Base-by-base conservation (phyloP, 179 eudicot species). In the Beta macrorhiza region DNA sequence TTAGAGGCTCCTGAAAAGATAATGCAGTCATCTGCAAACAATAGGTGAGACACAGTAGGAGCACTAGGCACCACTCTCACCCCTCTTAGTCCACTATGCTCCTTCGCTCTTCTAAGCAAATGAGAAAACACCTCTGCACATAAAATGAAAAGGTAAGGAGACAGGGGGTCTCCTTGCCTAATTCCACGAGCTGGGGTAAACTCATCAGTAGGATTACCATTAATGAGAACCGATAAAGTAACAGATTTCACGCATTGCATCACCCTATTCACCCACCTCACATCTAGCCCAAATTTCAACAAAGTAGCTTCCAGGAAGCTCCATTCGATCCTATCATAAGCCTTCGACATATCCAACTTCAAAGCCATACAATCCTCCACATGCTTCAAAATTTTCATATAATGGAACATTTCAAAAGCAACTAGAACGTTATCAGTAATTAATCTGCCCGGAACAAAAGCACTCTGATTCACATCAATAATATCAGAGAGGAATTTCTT, bases 131-230 rank as follows among this genome's bases (percentile, higher is more conserved):
- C 59, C 29, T 72, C 76, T 0, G 59, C 76, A 47, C 32, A 47
- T 1, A 72, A 5, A 5, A 72, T n/a, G 15, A 72, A 51, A 15
- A 72, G 37, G 5, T 72, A 72, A 17, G 76, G 76, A 14, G 76
- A 72, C 5, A 72, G 13, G 8, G 76, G 59, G 19, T 72, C 76
- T 22, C 76, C 76, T 72, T 72, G 59, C 1, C 76, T 29, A 6
- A 72, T 15, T 0, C 76, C 76, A 6, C 61, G 12, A 29, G 9
- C 4, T 32, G 76, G 59, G 2, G 1, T 4, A 17, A 72, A n/a
- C 11, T 1, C 3, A 15, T 47, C 22, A 4, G 76, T 17, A 5
- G 76, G 76, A 1, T 2, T 32, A 0, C 76, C 76, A 52, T 72
- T 72, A 19, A 72, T n/a, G 0, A 72, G 59, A 2, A 49, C 16